A percentile compares a stretch with the other conserved stretches of the same genome.
These are phyloP conservation scores for Yamagishiella unicocca DNA, from an alignment of 139 green algal genomes.

Conservation along the genomic window DNA sequence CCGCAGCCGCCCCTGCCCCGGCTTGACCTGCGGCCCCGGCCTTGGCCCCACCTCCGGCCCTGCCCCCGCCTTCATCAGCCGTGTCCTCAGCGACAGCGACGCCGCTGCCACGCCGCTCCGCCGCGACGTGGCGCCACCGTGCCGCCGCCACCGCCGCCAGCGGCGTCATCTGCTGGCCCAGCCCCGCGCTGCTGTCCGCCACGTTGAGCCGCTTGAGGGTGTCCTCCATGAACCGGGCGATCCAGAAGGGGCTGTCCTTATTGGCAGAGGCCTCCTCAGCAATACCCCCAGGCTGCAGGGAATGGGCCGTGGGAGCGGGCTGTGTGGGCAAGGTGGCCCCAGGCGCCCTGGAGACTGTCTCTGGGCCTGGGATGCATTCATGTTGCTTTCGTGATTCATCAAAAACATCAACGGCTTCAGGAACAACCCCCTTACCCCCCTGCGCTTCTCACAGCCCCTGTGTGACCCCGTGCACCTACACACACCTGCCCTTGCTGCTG, in stretches of 20 bases:
- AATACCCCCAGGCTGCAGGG: neutral
- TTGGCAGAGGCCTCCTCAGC: too few species aligned
- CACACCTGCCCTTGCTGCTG: neutral
- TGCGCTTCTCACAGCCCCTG: neutral
- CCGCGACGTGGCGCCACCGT: constrained; percentile 45
- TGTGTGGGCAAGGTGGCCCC: neutral
- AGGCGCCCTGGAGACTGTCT: too few species aligned
- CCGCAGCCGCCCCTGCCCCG: neutral
- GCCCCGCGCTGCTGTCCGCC: neutral
- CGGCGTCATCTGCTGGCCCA: constrained; percentile 49
- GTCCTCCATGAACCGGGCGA: constrained; percentile 49
- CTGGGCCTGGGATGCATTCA: too few species aligned
- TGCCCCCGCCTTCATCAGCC: neutral
- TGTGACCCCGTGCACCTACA: neutral
- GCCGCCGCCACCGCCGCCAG: constrained; percentile 62
- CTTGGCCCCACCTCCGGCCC: neutral
- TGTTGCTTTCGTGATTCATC: too few species aligned
- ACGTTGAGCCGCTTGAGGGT: constrained; percentile 17
- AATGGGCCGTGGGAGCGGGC: neutral
- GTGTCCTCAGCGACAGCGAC: neutral
- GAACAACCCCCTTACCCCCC: too few species aligned
- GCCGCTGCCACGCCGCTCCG: neutral
- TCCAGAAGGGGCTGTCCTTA: constrained; percentile 50
- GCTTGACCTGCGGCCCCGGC: neutral
- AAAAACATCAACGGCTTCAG: too few species aligned